Conservation (phyloP, 768 basidiomycete genomes). For the Cyathus striatus region DNA sequence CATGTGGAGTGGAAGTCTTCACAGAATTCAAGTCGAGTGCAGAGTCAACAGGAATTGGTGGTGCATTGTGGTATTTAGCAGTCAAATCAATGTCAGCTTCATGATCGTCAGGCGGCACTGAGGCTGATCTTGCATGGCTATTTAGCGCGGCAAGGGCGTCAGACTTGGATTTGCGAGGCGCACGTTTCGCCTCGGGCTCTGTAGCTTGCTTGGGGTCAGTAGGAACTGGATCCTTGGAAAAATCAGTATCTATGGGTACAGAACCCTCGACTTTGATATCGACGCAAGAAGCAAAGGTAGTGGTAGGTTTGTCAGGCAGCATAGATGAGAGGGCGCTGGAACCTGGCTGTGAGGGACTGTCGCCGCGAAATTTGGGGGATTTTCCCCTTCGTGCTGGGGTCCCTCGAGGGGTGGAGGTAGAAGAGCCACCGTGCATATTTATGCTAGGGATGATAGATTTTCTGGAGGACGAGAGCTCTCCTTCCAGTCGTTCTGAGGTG, state of each 20-base stretch:
- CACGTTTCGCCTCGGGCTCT: constrained; percentile 51
- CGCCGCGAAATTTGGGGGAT: constrained; percentile 51
- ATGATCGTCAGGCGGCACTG: constrained; percentile 49
- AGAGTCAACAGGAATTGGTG: constrained; percentile 59
- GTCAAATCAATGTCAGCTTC: constrained; percentile 42
- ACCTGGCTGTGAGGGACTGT: constrained; percentile 42
- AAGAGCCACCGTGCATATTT: constrained; percentile 40
- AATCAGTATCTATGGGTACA: constrained; percentile 51
- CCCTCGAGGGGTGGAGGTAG: constrained; percentile 46
- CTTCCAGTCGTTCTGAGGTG: constrained; percentile 35
- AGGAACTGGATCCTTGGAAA: constrained; percentile 27
- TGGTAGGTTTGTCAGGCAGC: constrained; percentile 43
- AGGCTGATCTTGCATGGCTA: constrained; percentile 55
- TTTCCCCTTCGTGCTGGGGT: constrained; percentile 60
- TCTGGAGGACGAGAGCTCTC: constrained; percentile 24
- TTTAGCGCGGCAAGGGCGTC: constrained; percentile 79
- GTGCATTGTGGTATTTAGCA: constrained; percentile 41
- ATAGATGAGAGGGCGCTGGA: constrained; percentile 40
- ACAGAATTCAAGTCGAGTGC: constrained; percentile 65
- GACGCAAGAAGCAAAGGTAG: constrained; percentile 62
- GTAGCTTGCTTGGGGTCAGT: constrained; percentile 31
- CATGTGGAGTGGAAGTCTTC: constrained; percentile 57
- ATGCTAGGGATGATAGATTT: constrained; percentile 25
- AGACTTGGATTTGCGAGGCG: constrained; percentile 88
- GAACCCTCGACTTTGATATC: constrained; percentile 77